Base-by-base conservation (phyloP, 2,329 filamentous ascomycete genomes). In the Aspergillus transmontanensis region DNA sequence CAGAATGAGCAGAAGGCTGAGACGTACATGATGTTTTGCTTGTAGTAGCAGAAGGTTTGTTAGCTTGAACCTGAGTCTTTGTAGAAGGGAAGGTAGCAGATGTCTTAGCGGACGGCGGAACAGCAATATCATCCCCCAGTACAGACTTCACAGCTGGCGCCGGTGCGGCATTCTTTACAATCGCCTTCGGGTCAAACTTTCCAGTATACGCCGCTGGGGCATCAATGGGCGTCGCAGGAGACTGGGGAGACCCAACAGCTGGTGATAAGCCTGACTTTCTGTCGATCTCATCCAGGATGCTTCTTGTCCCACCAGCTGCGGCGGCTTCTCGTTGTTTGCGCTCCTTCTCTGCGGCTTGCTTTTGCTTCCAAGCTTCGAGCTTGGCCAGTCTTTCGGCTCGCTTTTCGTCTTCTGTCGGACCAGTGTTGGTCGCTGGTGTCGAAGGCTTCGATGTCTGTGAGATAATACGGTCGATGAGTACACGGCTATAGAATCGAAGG, bases 301-400 rank as follows among this genome's bases (percentile, higher is more conserved):
- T 90, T 69, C 87, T 84, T 45, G 89, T 86, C 67, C 87, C 88
- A 62, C 86, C 87, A 46, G 86, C 83, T 59, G 87, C 87, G 45
- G 78, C 78, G 51, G 89, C 84, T 71, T 90, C 87, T 72, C 87
- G 89, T 74, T 91, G 87, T 75, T 92, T 92, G 66, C 86, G 86
- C 70, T 90, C 89, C 69, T 90, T 89, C 74, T 89, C 88, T 67
- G 92, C 91, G 6, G 84, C 84, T 75, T 93, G 90, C 79, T 94
- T 94, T 78, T 93, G 91, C 80, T 97, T 97, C 94, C 93, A 97
- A 62, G 92, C 91, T 76, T 94, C 92, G 32, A 96, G 80, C 75
- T 92, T 94, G 32, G 92, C 92, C 50, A 93, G 83, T 66, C 91
- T 85, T 76, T 94, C 91, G 57, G 90, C 90, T 76, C 94, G 92